Conservation (phyloP, 176 grass and related monocot species). For the Oryza nivara region DNA sequence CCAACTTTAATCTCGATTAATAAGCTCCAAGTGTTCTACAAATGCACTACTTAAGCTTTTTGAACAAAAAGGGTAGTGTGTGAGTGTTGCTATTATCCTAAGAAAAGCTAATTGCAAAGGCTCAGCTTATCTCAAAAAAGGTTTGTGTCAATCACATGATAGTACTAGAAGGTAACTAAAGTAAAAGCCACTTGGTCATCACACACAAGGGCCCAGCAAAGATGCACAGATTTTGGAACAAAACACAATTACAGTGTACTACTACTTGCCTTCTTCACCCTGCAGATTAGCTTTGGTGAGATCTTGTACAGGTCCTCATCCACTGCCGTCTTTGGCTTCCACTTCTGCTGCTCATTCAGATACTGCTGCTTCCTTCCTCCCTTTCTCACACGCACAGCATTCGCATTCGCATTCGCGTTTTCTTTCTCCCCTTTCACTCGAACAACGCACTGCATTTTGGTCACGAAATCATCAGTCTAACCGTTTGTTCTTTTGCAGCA, state of each 20-base stretch:
- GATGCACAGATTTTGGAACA: slow-evolving; percentile 20
- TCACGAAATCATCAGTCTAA: background rate
- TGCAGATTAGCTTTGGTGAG: slow-evolving; percentile 69
- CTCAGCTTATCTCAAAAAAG: slow-evolving; percentile 41
- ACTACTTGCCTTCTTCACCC: slow-evolving; percentile 68
- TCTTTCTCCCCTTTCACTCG: slow-evolving; percentile 58
- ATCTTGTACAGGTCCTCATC: slow-evolving; percentile 97
- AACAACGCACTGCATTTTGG: slow-evolving; percentile 47
- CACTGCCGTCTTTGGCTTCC: slow-evolving; percentile 58
- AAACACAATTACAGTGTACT: background rate
- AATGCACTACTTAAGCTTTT: slow-evolving; percentile 39
- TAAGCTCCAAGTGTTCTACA: slow-evolving; percentile 26
- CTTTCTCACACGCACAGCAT: slow-evolving; percentile 39
- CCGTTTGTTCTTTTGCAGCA: background rate
- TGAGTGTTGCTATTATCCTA: slow-evolving; percentile 16
- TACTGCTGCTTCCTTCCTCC: slow-evolving; percentile 45
- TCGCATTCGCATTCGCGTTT: background rate
- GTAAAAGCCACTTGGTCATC: slow-evolving; percentile 38
- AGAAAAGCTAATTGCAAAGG: slow-evolving; percentile 46
- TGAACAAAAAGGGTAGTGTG: slow-evolving; percentile 2
- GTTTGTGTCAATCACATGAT: slow-evolving; percentile 50
- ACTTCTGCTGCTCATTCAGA: slow-evolving; percentile 48
- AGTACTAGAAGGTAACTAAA: slow-evolving; percentile 34
- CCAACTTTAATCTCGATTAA: background rate
- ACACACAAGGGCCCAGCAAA: slow-evolving; percentile 22